A percentile compares a stretch with the other conserved stretches of the same genome.
phyloP scores from a whole-genome alignment of 768 basidiomycete genomes.

The Leccinum longicurvipes region DNA sequence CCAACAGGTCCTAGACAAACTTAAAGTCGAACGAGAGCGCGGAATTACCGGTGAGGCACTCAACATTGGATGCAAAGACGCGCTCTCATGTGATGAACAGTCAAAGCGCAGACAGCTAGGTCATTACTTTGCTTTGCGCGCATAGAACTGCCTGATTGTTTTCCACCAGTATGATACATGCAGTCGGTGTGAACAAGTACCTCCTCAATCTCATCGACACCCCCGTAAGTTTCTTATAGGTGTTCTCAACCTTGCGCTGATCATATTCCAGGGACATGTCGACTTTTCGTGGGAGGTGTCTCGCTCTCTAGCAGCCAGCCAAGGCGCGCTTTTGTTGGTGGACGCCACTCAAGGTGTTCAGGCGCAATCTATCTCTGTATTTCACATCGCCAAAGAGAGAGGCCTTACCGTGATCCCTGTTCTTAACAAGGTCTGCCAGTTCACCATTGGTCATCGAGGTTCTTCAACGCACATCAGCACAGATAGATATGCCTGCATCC shows the following conservation, averaged over 20 bases:
- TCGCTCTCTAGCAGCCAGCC: conserved; percentile 86
- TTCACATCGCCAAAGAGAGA: conserved; percentile 80
- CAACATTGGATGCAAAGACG: background rate
- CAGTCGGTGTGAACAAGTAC: conserved; percentile 50
- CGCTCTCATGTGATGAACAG: conserved; percentile 36
- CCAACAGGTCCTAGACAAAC: conserved; percentile 85
- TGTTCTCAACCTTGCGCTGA: background rate
- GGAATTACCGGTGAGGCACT: conserved; percentile 78
- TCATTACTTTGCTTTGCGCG: conserved; percentile 23
- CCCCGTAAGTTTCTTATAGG: conserved; percentile 49
- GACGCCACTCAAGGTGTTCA: conserved; percentile 98
- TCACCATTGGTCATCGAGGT: background rate
- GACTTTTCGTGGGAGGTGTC: conserved; percentile 98
- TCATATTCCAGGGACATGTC: conserved; percentile 74
- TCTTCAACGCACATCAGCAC: conserved; percentile 1
- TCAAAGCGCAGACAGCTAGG: conserved; percentile 96
- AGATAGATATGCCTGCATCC: conserved; percentile 93
- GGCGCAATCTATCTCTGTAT: conserved; percentile 95
- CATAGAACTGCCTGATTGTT: conserved; percentile 3
- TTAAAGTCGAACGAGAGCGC: conserved; percentile 95
- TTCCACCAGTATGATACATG: conserved; percentile 70
- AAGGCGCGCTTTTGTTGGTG: conserved; percentile 84
- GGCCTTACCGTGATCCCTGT: conserved; percentile 85
- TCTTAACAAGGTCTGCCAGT: conserved; percentile 72
- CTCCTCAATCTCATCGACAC: conserved; percentile 96